Conservation (phyloP, 176 grass and related monocot species). For the Puya raimondii region DNA sequence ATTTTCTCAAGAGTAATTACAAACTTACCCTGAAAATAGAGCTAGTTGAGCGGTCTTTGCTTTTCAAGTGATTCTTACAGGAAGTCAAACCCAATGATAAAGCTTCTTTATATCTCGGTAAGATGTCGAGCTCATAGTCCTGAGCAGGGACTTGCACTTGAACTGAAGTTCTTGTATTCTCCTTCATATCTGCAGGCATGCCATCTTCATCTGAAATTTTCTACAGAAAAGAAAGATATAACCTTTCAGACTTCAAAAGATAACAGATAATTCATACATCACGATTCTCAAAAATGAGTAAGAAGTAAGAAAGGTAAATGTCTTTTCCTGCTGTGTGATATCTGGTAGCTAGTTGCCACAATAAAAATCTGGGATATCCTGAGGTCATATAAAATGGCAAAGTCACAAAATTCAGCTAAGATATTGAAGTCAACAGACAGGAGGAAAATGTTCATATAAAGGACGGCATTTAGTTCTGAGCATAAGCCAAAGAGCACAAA, state of each 20-base stretch:
- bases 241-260: not conserved
- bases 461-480: too few species aligned
- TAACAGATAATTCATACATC: not conserved
- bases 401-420: too few species aligned
- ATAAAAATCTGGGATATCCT: too few species aligned
- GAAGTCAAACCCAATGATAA: constrained; percentile 47
- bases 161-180: constrained; percentile 19
- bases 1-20: constrained; percentile 1
- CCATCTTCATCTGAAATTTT: constrained; percentile 44
- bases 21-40: constrained; percentile 54
- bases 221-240: constrained; percentile 23
- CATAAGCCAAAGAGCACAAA: too few species aligned
- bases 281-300: not conserved
- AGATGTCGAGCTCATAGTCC: constrained; percentile 75
- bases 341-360: too few species aligned
- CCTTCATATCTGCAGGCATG: constrained; percentile 13
- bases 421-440: too few species aligned
- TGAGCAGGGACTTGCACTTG: constrained; percentile 43
- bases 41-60: constrained; percentile 29
- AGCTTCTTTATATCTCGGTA: constrained; percentile 80
- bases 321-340: too few species aligned
- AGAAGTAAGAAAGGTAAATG: not conserved
- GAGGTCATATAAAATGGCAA: too few species aligned
- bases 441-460: too few species aligned
- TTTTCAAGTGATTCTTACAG: constrained; percentile 46